phyloP scores from a whole-genome alignment of 225 moss, liverwort and hornwort species.

The Pseudoscleropodium purum region DNA sequence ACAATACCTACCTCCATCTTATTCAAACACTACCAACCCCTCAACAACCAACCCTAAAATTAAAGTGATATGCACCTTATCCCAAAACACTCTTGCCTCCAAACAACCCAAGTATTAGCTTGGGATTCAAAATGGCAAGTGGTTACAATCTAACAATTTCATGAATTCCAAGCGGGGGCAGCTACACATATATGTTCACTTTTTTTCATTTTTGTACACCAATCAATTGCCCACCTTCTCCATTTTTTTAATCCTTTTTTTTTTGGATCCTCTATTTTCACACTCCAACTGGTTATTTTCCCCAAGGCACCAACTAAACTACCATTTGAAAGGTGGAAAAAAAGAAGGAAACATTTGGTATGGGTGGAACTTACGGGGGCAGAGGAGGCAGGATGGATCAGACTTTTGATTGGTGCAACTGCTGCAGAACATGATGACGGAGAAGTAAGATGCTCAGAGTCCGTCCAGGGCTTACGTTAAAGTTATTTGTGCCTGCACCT shows the following conservation, averaged over 20 bases:
- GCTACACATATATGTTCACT: neutral
- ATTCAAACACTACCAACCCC: fast-evolving
- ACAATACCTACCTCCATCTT: fast-evolving
- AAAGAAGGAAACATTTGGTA: neutral
- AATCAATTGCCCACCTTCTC: fast-evolving
- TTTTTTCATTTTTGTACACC: neutral
- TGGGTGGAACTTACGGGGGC: no score
- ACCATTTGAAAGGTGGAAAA: neutral
- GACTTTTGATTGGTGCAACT: neutral
- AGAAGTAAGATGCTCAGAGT: neutral
- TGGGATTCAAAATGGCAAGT: neutral
- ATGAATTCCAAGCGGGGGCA: no score
- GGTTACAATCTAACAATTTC: fast-evolving
- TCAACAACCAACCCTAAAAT: fast-evolving
- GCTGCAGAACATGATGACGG: neutral
- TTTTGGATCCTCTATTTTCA: neutral
- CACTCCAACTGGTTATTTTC: neutral
- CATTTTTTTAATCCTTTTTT: neutral
- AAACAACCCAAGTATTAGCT: fast-evolving
- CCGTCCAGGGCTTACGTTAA: neutral
- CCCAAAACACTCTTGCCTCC: neutral
- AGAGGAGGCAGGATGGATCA: neutral
- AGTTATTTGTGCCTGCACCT: neutral
- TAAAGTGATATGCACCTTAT: neutral
- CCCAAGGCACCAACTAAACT: fast-evolving